phyloP scores from a whole-genome alignment of 1,284 basidiomycete species.

The Naganishia sp. region DNA sequence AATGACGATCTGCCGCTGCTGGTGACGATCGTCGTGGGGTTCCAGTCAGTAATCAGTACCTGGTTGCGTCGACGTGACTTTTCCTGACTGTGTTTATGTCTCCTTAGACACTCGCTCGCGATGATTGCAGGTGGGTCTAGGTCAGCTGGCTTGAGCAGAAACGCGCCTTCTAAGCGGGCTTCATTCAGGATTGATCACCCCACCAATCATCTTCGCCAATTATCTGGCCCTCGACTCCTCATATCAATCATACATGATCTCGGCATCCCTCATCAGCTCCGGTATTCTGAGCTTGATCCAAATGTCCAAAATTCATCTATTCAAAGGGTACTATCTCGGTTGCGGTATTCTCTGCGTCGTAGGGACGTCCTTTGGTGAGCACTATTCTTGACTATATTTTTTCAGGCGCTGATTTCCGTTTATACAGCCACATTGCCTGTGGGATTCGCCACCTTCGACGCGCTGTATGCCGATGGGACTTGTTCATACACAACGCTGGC shows the following conservation, averaged over 20 bases:
- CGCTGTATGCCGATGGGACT: slow-evolving; percentile 75
- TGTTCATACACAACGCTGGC: slow-evolving; percentile 64
- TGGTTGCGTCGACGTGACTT: slow-evolving; percentile 36
- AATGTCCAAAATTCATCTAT: slow-evolving; percentile 43
- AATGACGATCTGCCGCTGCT: slow-evolving; percentile 68
- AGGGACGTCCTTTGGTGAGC: slow-evolving; percentile 27
- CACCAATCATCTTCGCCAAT: slow-evolving; percentile 74
- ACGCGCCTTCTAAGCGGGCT: slow-evolving; percentile 32
- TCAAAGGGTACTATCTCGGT: slow-evolving; percentile 38
- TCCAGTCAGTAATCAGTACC: slow-evolving; percentile 36
- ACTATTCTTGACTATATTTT: background rate
- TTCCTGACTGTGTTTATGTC: background rate
- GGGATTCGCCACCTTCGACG: slow-evolving; percentile 66
- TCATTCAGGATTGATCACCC: slow-evolving; percentile 48
- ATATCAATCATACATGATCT: slow-evolving; percentile 75
- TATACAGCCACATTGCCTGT: slow-evolving; percentile 67
- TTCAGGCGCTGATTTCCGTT: slow-evolving; percentile 60
- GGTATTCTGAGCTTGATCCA: slow-evolving; percentile 58
- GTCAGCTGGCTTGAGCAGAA: background rate
- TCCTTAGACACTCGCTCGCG: slow-evolving; percentile 38
- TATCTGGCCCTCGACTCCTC: slow-evolving; percentile 44
- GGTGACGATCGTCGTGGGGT: slow-evolving; percentile 59
- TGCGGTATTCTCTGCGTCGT: slow-evolving; percentile 74
- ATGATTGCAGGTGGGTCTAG: slow-evolving; percentile 36
- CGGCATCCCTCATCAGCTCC: slow-evolving; percentile 73